Evolutionary conservation across 1,284 basidiomycete species (phyloP), one percentile per base, ranked within the genome.

Genomic region (Ustilago sp.): DNA sequence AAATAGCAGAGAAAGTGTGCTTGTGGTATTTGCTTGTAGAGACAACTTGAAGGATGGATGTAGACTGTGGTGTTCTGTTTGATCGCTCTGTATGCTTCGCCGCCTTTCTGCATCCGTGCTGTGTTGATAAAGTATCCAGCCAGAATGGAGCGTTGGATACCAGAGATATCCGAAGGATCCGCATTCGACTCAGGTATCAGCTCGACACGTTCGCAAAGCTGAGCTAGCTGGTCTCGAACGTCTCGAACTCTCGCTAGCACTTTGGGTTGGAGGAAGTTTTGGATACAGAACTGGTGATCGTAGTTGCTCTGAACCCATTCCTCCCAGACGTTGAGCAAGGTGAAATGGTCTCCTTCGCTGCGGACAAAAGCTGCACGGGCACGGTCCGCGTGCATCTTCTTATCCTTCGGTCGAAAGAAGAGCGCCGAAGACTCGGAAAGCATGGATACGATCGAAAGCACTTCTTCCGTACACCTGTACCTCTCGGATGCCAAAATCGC

Each of bases 291-390:
- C 50, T 54, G 63, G 51, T 71, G 68, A 60, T 93, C 94, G 86
- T 95, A 99, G 83, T 94, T 94, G 43, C 94, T 94, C 81, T 99
- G 95, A 32, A 94, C 94, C 95, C 96, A 99, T 85, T 98, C 95
- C 85, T 98, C 94, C 93, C 94, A 99, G 8, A 98, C 94, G 85
- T 98, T 98, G 48, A 98, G 89, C 61, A 98, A 88, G 3, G 95
- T 98, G 85, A 99, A 98, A 87, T 98, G 96, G 83, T 99, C 97
- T 17, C 97, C 96, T n/a, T 95, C 97, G 0, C 93, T 88, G 53
- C 93, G 93, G 58, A 95, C 91, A 28, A 82, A 99, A 84, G 97
- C 98, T 86, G 97, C 94, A 61, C 96, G 91, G 3, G 96, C 96
- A 87, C 97, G 94, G 83, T 98, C 96, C 5, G 86, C 87, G 53